A percentile compares a stretch with the other conserved stretches of the same genome.
phyloP scores from a whole-genome alignment of 345 rosid genomes.

The Boechera stricta region DNA sequence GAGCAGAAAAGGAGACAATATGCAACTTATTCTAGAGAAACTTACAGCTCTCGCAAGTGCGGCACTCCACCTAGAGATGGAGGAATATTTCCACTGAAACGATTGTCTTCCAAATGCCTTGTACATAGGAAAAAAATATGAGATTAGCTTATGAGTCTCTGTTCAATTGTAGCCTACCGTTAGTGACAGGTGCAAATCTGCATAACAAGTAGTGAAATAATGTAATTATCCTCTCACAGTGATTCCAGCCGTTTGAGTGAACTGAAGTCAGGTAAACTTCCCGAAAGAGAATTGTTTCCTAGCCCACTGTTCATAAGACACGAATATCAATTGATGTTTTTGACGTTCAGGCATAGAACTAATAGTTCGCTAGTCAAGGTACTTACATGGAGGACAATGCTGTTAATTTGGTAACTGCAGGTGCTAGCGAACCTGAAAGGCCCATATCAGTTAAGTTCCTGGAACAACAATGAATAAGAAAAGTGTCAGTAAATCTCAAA shows the following conservation, averaged over 20 bases:
- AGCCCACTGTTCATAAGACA: conserved; percentile 62
- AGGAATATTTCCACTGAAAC: conserved; percentile 67
- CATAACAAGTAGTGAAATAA: conserved; percentile 5
- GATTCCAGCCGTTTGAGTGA: conserved; percentile 59
- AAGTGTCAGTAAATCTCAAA: conserved; percentile 28
- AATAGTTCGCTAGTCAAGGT: conserved; percentile 17
- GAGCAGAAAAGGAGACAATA: conserved; percentile 31
- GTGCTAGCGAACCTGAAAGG: conserved; percentile 72
- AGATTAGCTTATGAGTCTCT: conserved; percentile 27
- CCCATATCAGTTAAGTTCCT: conserved; percentile 83
- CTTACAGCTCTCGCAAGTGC: conserved; percentile 78
- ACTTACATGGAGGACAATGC: conserved; percentile 81
- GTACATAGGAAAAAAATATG: conserved; percentile 16
- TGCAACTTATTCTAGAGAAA: conserved; percentile 34
- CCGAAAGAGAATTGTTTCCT: conserved; percentile 72
- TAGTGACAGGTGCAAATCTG: too few species aligned
- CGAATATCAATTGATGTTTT: conserved; percentile 21
- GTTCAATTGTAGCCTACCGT: background rate
- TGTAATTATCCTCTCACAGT: conserved; percentile 56
- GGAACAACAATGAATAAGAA: conserved; percentile 36
- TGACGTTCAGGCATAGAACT: background rate
- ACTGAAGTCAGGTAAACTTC: conserved; percentile 74
- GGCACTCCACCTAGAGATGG: conserved; percentile 59
- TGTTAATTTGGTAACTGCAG: conserved; percentile 62
- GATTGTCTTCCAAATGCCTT: conserved; percentile 89